Conservation (phyloP, 192 early-diverging fungal species). For the Kappamyces sp. region DNA sequence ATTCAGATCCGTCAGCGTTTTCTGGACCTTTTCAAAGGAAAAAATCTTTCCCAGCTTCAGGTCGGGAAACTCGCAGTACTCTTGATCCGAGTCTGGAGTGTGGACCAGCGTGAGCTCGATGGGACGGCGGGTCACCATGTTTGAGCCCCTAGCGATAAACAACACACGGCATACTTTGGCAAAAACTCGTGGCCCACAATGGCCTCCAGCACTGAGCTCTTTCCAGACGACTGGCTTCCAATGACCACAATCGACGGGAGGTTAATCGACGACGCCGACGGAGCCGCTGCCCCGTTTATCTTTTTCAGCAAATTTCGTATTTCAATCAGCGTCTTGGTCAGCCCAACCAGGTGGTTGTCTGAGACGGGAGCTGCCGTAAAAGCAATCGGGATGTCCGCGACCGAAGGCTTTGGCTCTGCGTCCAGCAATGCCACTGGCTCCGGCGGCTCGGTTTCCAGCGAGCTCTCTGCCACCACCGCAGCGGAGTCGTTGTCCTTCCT, state of each 20-base stretch:
- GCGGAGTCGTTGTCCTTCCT: neutral
- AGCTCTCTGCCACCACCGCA: neutral
- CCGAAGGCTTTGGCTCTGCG: too few species aligned
- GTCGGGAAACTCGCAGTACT: slow-evolving; percentile 49
- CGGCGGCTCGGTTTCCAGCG: too few species aligned
- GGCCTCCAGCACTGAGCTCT: slow-evolving; percentile 93
- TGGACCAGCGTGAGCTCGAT: slow-evolving; percentile 96
- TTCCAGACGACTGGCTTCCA: slow-evolving; percentile 62
- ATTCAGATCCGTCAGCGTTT: slow-evolving; percentile 91
- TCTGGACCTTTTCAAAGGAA: slow-evolving; percentile 85
- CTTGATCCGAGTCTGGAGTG: slow-evolving; percentile 53
- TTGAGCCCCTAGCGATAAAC: slow-evolving; percentile 52
- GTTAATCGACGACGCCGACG: slow-evolving; percentile 58
- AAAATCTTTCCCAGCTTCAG: slow-evolving; percentile 72
- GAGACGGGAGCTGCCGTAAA: slow-evolving; percentile 7
- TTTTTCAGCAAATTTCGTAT: slow-evolving; percentile 88
- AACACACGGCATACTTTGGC: slow-evolving; percentile 57
- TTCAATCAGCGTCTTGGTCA: slow-evolving; percentile 93
- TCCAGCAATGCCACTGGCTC: too few species aligned
- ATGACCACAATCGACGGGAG: slow-evolving; percentile 70
- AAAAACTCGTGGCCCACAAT: slow-evolving; percentile 95
- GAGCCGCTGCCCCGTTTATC: slow-evolving; percentile 46
- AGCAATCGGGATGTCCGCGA: too few species aligned
- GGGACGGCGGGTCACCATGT: slow-evolving; percentile 93
- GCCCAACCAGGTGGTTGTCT: slow-evolving; percentile 74